Conservation (phyloP, 495 filamentous ascomycete species). For the Trichoderma orchidacearum region DNA sequence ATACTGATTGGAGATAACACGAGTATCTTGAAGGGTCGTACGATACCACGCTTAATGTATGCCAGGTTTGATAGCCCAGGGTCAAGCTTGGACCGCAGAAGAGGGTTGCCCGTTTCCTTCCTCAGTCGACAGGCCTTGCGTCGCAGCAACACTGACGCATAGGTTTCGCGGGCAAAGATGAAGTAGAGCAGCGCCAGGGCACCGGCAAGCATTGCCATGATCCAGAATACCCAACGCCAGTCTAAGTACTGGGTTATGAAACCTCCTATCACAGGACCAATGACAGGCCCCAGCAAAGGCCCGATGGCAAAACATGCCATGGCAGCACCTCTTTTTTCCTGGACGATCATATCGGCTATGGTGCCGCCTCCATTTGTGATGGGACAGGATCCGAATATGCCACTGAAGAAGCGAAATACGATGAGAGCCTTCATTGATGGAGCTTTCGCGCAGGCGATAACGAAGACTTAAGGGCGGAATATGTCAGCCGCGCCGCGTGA, state of each 20-base stretch:
- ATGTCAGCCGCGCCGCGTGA: too few relatives aligned
- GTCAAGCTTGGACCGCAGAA: slow-evolving; percentile 36
- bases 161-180: slow-evolving; percentile 46
- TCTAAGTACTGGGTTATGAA: slow-evolving; percentile 30
- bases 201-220: slow-evolving; percentile 22
- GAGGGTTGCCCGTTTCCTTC: slow-evolving; percentile 29
- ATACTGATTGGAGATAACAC: slow-evolving; percentile 46
- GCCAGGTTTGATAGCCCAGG: slow-evolving; percentile 27
- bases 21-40: slow-evolving; percentile 38
- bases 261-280: slow-evolving; percentile 40
- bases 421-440: slow-evolving; percentile 43
- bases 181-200: slow-evolving; percentile 19
- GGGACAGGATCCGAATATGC: slow-evolving; percentile 43
- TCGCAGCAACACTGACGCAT: slow-evolving; percentile 42
- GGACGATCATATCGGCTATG: slow-evolving; percentile 45
- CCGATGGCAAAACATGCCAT: slow-evolving; percentile 38
- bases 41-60: slow-evolving; percentile 22
- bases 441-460: slow-evolving; percentile 49
- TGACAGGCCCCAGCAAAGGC: slow-evolving; percentile 34
- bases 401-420: slow-evolving; percentile 51
- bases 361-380: slow-evolving; percentile 43
- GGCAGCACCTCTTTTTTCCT: slow-evolving; percentile 34
- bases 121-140: slow-evolving; percentile 36
- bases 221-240: slow-evolving; percentile 62
- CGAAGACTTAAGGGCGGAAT: slow-evolving; percentile 27